Evolutionary conservation across 1,139 yeast species (phyloP).

Genomic region (Nakaseomyces glabratus): DNA sequence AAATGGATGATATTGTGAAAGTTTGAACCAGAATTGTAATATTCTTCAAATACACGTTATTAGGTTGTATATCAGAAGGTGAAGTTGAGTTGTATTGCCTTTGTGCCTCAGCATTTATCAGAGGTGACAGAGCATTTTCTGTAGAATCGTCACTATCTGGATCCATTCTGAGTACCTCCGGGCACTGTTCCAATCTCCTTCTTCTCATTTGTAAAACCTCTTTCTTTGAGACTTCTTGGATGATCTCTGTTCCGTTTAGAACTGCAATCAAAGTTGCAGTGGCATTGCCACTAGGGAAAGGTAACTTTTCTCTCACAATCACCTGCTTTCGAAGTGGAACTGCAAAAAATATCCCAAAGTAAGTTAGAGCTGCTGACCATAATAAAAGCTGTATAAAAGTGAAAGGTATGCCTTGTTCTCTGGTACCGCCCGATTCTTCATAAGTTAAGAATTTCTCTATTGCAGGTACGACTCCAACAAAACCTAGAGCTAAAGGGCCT

Average conservation of each 20-base stretch:
- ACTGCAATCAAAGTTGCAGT: slow-evolving; percentile 90
- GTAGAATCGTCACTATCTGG: slow-evolving; percentile 12
- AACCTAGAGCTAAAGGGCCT: slow-evolving; percentile 90
- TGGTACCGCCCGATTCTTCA: slow-evolving; percentile 63
- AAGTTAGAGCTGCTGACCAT: slow-evolving; percentile 83
- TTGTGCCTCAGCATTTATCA: not conserved
- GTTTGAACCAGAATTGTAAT: slow-evolving; percentile 50
- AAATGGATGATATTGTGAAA: slow-evolving; percentile 59
- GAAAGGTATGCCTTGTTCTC: slow-evolving; percentile 33
- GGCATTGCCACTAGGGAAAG: slow-evolving; percentile 94
- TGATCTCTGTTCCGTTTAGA: slow-evolving; percentile 58
- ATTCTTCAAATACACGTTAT: slow-evolving; percentile 44
- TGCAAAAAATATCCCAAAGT: slow-evolving; percentile 93
- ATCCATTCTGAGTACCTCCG: slow-evolving; percentile 26
- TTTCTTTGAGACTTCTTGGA: slow-evolving; percentile 35
- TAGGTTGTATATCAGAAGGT: slow-evolving; percentile 15
- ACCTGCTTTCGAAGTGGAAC: slow-evolving; percentile 80
- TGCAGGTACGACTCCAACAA: slow-evolving; percentile 95
- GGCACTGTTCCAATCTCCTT: slow-evolving; percentile 25
- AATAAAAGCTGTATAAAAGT: slow-evolving; percentile 46
- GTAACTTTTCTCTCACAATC: slow-evolving; percentile 70
- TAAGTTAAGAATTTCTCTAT: slow-evolving; percentile 75
- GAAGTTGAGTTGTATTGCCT: slow-evolving; percentile 3
- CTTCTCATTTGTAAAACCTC: slow-evolving; percentile 24
- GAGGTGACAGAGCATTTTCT: slow-evolving; percentile 8